Base-by-base conservation (phyloP, 352 stramenopile genomes). In the Pythium insidiosum region DNA sequence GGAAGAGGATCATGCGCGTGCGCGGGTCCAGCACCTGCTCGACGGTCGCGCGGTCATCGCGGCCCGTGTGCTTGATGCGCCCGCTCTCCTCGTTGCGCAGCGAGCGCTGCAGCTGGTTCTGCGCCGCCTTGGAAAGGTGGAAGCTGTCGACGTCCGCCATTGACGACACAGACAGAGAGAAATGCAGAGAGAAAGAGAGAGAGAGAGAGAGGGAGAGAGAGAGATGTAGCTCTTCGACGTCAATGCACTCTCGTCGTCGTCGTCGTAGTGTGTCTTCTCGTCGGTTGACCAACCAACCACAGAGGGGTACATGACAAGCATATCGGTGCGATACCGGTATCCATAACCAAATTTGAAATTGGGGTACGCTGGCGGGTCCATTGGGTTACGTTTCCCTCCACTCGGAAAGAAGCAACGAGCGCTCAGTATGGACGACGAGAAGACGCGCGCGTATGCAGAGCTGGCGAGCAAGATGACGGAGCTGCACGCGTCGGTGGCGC, bases 1-100 rank as follows among this genome's bases (percentile, higher is more conserved):
- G 97, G 73, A 98, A 99, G 25, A 99, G 73, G 56, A 99, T 98
- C 65, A 99, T 91, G 31, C 97, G 83, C 34, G 96, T 99, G 18
- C 96, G 79, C 25, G 97, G 96, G 78, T 99, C 97, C 43, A 99
- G 77, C 53, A 97, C 91, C 54, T 98, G 88, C 56, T 99, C 97
- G 15, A 81, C 90, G n/a, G 97, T 99, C 4, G 96, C 96, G 26
- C 97, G 85, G 71, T 99, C 96, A 59, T 99, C 96, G 22, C 95
- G 74, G 16, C 95, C 96, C 12, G 91, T 98, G 69, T 98, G 90
- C 25, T 82, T 82, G 38, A 60, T 80, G 42, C 71, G 68, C 2
- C 77, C 80, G 43, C 68, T 90, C 53, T 93, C 80, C 36, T 70
- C 69, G 51, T 75, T 79, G 58, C 80, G 80, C 37, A 92, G 62